These are phyloP conservation scores for Fraxinus anomala DNA, from an alignment of 257 asterid genomes.

Conservation along the genomic window DNA sequence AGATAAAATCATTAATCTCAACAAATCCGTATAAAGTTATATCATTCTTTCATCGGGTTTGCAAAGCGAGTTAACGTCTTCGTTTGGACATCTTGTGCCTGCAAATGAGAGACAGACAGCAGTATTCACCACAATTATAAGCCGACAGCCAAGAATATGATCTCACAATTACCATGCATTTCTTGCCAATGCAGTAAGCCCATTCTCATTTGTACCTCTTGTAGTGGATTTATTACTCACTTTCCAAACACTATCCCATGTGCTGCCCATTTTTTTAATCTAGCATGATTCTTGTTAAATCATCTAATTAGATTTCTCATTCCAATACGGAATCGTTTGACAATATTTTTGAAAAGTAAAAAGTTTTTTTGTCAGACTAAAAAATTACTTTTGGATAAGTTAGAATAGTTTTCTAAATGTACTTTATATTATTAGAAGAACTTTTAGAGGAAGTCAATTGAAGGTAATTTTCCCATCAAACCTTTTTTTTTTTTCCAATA, in stretches of 20 bases:
- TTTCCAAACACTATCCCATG: neutral
- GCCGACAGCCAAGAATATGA: neutral
- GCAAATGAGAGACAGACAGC: neutral
- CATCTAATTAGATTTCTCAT: neutral
- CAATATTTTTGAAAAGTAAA: no score
- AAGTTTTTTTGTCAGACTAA: no score
- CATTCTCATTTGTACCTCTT: neutral
- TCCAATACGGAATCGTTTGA: neutral
- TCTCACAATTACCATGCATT: neutral
- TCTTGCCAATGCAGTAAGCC: neutral
- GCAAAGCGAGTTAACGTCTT: no score
- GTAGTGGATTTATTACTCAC: constrained; percentile 1
- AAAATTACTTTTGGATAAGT: no score
- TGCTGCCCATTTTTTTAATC: neutral
- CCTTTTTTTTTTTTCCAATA: no score
- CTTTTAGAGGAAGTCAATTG: no score
- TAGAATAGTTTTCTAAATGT: no score
- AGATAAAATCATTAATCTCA: no score
- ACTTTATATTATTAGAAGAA: no score
- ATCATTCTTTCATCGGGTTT: no score
- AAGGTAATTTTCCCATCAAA: no score
- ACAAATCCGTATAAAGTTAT: no score
- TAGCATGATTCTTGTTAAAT: neutral
- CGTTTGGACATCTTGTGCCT: neutral
- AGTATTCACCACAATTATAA: neutral